These are phyloP conservation scores for Euphorbia celastroides DNA, from an alignment of 441 rosid species.

Conservation along the genomic window DNA sequence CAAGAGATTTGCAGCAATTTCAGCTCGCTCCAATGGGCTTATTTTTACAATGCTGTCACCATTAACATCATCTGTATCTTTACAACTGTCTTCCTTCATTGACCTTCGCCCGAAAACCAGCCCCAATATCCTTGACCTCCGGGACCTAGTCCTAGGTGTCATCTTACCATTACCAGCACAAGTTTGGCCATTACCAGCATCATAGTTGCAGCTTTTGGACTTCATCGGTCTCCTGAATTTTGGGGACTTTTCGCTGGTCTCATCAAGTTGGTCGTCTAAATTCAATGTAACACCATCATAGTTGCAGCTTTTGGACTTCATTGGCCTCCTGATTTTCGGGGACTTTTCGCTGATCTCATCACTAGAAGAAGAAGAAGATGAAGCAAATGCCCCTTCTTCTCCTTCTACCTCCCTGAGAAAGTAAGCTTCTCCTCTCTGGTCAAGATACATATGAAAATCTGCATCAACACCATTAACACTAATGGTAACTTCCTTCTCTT, in stretches of 20 bases:
- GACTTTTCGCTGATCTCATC: slow-evolving; percentile 50
- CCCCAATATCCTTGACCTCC: slow-evolving; percentile 56
- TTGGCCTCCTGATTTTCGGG: slow-evolving; percentile 28
- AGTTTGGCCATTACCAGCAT: slow-evolving; percentile 24
- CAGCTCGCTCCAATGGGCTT: slow-evolving; percentile 71
- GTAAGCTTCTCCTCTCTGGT: slow-evolving; percentile 90
- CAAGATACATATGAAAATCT: slow-evolving; percentile 74
- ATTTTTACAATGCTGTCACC: slow-evolving; percentile 29
- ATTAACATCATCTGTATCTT: slow-evolving; percentile 28
- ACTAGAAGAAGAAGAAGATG: slow-evolving; percentile 38
- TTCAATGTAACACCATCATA: slow-evolving; percentile 34
- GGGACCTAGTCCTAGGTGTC: slow-evolving; percentile 42
- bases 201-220: slow-evolving; percentile 49
- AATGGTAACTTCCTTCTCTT: slow-evolving; percentile 54
- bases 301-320: slow-evolving; percentile 50
- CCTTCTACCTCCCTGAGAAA: slow-evolving; percentile 64
- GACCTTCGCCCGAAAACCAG: slow-evolving; percentile 66
- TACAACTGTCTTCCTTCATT: slow-evolving; percentile 29
- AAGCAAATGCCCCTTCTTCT: slow-evolving; percentile 41
- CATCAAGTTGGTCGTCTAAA: too few species aligned
- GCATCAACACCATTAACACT: slow-evolving; percentile 77
- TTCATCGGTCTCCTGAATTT: slow-evolving; percentile 36
- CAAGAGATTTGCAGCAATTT: slow-evolving; percentile 83
- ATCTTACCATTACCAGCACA: slow-evolving; percentile 36
- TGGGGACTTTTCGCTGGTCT: slow-evolving; percentile 30